Evolutionary conservation across 1,139 yeast species (phyloP), one percentile per base, ranked within the genome.

Genomic region (Suhomyces yuchorum): DNA sequence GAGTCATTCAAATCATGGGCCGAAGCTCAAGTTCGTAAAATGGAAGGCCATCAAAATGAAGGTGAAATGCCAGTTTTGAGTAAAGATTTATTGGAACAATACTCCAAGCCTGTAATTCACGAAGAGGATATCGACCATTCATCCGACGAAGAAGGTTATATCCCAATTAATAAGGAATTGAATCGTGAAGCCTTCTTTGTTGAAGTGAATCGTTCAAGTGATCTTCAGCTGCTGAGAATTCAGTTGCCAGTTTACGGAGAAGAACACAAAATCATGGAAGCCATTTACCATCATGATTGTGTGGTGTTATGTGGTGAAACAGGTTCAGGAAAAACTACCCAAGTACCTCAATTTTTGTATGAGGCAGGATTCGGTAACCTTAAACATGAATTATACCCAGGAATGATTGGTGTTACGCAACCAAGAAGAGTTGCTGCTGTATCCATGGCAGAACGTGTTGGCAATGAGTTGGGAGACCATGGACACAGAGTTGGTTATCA

Each of bases 361-460:
- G 98, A 92, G 66, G 84, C 96, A 0, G 97, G 97, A 1, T 91
- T 85, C 64, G 97, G 96, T 12, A 73, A 75, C 49, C 63, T 73
- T 4, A 76, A 76, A 1, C 81, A 90, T 20, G 84, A 81, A 9
- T 51, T 60, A 24, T 82, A 81, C 30, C 93, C 96, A 0, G 98
- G 97, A 1, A 85, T 92, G 87, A 89, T 93, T 60, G 99, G 97
- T 48, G 77, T 95, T 23, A 93, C 99, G 0, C 99, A 93, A 67
- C 99, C 99, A 0, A 82, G 99, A 73, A 81, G 99, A 70, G 99
- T 93, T 49, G 99, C 99, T 4, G 97, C 99, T 0, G 96, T 95
- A 4, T 88, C 98, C 4, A 93, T 95, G 98, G 93, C 99, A 1
- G 78, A 82, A 48, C 85, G 99, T 69, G 97, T 93, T 4, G 76